Conservation (phyloP, 306 rosid species). For the Astragalus membranaceus region DNA sequence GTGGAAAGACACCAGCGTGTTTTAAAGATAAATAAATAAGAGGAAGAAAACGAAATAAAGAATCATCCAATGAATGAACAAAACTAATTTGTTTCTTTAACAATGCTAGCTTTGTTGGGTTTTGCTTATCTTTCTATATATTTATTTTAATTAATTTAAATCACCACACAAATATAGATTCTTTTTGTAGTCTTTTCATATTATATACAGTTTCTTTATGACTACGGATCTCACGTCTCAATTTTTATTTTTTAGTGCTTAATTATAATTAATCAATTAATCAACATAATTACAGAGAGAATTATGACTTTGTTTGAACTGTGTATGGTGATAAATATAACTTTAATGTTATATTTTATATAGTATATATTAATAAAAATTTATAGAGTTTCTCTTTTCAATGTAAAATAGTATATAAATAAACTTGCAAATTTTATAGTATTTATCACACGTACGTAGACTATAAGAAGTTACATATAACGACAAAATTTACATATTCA, state of each 20-base stretch:
- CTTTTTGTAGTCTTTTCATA: neutral
- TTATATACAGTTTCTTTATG: neutral
- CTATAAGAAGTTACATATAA: neutral
- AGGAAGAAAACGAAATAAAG: neutral
- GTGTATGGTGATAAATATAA: too few relatives aligned
- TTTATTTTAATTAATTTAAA: too few relatives aligned
- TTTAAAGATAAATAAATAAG: neutral
- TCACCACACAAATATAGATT: too few relatives aligned
- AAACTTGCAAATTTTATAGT: neutral
- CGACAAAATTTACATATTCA: neutral
- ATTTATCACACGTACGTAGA: neutral
- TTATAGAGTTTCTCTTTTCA: too few relatives aligned
- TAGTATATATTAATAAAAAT: too few relatives aligned
- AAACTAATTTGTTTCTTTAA: neutral
- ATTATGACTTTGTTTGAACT: too few relatives aligned
- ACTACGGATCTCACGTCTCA: neutral
- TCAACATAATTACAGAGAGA: neutral
- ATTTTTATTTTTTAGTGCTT: neutral
- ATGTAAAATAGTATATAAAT: too few relatives aligned
- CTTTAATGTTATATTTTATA: too few relatives aligned
- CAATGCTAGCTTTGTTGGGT: too few relatives aligned
- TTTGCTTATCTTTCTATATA: too few relatives aligned
- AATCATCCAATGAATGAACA: neutral
- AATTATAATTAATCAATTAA: neutral
- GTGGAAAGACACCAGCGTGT: constrained; percentile 11